Evolutionary conservation across 305 asterid species (phyloP).

Genomic region (Fraxinus greggii): DNA sequence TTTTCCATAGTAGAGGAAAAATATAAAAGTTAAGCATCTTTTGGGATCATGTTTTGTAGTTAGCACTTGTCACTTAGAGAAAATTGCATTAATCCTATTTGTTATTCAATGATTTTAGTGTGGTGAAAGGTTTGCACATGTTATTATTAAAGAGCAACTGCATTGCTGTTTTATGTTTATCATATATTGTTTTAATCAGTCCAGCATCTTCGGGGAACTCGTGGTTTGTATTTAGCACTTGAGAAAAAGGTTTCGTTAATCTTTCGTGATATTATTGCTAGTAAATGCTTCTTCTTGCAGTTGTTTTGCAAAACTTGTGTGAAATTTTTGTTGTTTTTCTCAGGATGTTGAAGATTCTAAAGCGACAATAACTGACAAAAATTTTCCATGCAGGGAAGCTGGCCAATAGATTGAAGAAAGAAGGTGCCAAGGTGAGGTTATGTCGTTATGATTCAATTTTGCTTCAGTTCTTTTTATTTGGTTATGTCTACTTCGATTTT

Average conservation of each 20-base stretch:
- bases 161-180: background rate
- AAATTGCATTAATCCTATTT: background rate
- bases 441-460: constrained; percentile 7
- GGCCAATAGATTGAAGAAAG: constrained; percentile 76
- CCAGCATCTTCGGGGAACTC: constrained; percentile 1
- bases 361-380: constrained; percentile 20
- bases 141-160: background rate
- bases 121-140: background rate
- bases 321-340: background rate
- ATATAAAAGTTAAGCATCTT: background rate
- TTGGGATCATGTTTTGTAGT: constrained; percentile 8
- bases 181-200: background rate
- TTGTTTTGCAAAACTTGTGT: background rate
- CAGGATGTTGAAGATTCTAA: constrained; percentile 11
- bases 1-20: background rate
- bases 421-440: constrained; percentile 79
- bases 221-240: background rate
- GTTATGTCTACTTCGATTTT: background rate
- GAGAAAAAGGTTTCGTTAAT: background rate
- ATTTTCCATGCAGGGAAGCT: constrained; percentile 69
- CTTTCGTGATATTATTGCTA: background rate
- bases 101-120: background rate
- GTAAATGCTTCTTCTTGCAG: background rate
- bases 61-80: background rate
- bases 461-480: background rate